These are phyloP conservation scores for Solanum rostratum DNA, from an alignment of 257 asterid species.

Conservation along the genomic window DNA sequence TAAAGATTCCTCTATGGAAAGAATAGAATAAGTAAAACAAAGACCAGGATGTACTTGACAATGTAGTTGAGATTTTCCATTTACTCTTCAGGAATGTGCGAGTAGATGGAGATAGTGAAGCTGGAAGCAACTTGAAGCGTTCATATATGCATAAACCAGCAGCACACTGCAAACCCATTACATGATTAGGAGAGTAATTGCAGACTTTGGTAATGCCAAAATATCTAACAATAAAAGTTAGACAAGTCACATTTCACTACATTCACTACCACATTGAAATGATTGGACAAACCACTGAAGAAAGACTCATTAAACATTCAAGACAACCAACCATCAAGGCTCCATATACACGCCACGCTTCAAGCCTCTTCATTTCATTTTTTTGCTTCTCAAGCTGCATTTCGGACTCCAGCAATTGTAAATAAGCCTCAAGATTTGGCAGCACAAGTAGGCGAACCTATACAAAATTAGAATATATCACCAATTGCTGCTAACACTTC, in stretches of 20 bases:
- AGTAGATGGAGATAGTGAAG: conserved; percentile 41
- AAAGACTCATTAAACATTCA: not conserved
- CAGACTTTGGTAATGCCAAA: not conserved
- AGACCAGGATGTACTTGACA: conserved; percentile 38
- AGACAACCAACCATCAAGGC: conserved; percentile 57
- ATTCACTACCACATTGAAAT: not conserved
- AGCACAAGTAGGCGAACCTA: conserved; percentile 74
- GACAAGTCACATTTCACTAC: not conserved
- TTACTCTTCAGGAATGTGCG: conserved; percentile 41
- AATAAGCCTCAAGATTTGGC: conserved; percentile 78
- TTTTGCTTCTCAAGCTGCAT: conserved; percentile 89
- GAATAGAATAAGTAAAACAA: not conserved
- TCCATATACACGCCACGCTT: conserved; percentile 97
- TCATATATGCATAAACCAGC: conserved; percentile 73
- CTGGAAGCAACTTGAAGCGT: conserved; percentile 59
- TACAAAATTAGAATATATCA: conserved; percentile 8
- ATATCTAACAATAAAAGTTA: not conserved
- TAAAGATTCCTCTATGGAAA: not conserved
- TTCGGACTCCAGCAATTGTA: conserved; percentile 81
- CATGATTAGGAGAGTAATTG: not conserved
- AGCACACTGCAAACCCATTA: conserved; percentile 44
- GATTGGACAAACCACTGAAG: not conserved
- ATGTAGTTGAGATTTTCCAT: conserved; percentile 29
- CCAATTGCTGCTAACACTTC: not conserved
- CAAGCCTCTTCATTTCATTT: conserved; percentile 88